Conservation (phyloP, 345 rosid genomes). For the Microthlaspi erraticum region DNA sequence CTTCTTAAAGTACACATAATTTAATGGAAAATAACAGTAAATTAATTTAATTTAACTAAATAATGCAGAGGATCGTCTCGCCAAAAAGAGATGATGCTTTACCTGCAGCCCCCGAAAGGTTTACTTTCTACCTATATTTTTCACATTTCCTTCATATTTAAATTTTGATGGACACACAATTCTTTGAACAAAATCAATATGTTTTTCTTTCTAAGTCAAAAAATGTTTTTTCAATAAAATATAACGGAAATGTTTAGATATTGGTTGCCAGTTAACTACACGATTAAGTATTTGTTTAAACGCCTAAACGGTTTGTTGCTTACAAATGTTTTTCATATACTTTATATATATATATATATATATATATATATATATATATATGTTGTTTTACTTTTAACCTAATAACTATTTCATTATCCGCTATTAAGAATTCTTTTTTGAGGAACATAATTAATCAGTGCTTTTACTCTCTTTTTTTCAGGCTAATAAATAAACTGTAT, state of each 20-base stretch:
- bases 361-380: background rate
- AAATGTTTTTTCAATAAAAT: too few species aligned
- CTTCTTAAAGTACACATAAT: background rate
- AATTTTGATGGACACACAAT: too few species aligned
- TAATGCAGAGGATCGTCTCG: conserved; percentile 19
- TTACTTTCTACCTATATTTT: background rate
- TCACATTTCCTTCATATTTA: too few species aligned
- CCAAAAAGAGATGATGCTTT: background rate
- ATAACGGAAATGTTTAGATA: too few species aligned
- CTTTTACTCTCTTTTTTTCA: conserved; percentile 13
- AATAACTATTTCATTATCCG: background rate
- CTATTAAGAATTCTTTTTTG: too few species aligned
- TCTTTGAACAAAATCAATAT: too few species aligned
- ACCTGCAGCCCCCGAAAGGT: conserved; percentile 17
- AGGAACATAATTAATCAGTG: background rate
- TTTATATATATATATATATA: background rate
- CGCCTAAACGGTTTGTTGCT: background rate
- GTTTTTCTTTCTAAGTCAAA: too few species aligned
- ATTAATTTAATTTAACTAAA: background rate
- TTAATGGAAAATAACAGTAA: background rate
- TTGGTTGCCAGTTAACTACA: background rate
- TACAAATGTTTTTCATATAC: background rate
- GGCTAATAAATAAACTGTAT: conserved; percentile 8
- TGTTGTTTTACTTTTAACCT: background rate
- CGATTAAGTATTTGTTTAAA: too few species aligned